Base-by-base conservation (phyloP, 257 asterid species). In the Forsythia suspensa region DNA sequence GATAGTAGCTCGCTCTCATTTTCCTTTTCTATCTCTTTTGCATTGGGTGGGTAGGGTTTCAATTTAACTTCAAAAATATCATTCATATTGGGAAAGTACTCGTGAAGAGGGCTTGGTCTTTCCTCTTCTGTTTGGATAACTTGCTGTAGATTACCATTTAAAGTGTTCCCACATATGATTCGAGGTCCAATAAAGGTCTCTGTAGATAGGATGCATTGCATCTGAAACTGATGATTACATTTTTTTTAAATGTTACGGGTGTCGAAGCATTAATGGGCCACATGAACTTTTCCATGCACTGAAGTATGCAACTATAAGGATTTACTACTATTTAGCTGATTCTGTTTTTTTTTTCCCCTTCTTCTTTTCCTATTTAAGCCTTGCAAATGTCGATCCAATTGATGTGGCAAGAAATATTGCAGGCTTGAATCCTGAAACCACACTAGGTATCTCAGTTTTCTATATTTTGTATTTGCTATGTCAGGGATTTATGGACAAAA, bases 321-420 rank as follows among this genome's bases (percentile, higher is more conserved):
- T 68, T 67, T 77, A 29, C 40, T 29, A 63, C 39, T 0, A 24
- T 65, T 44, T 73, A 77, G 70, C 77, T 79, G 77, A 73, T 74
- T 52, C 73, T 74, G 82, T 65, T 66, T 61, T 24, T 73, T 73
- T 67, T 24, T 70, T 79, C 43, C 70, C 0, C 20, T 71, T 80
- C 70, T 36, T 8, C 18, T 79, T 80, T 79, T 39, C 41, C 81
- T 71, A n/a, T 79, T 83, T 82, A 85, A 96, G 98, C 87, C 99
- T 92, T 55, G 99, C 99, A 77, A 96, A 96, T 86, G 99, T 96
- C 13, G 99, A 96, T 83, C 99, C 99, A 71, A 90, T 96, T 86
- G 99, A 96, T 79, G 89, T 96, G 7, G 97, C 97, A 42, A 87
- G 91, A 86, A 96, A 91, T 82, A 91, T 94, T 67, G 77, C 89